These are phyloP conservation scores for Beta vulgaris DNA, from an alignment of 148 eudicot genomes.

Conservation along the genomic window DNA sequence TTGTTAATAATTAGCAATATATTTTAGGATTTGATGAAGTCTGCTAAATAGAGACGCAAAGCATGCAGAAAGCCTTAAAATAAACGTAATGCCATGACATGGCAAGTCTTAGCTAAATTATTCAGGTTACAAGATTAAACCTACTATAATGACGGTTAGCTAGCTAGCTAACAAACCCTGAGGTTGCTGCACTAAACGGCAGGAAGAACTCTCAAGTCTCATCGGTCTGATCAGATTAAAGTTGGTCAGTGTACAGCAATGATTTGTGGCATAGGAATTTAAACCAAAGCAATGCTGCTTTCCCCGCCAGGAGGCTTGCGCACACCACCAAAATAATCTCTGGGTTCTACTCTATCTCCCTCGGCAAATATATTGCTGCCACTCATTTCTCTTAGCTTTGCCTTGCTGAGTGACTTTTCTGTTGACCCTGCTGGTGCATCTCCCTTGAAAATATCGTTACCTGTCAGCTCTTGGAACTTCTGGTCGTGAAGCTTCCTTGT, in stretches of 20 bases:
- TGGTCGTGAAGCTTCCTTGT: slow-evolving; percentile 78
- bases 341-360: slow-evolving; percentile 60
- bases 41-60: background rate
- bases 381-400: slow-evolving; percentile 89
- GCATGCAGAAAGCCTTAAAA: slow-evolving; percentile 5
- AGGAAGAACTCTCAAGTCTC: slow-evolving; percentile 4
- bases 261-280: slow-evolving; percentile 6
- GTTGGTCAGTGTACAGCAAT: slow-evolving; percentile 12
- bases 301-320: slow-evolving; percentile 96
- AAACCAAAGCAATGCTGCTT: slow-evolving; percentile 86
- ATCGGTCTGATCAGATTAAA: slow-evolving; percentile 3
- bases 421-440: slow-evolving; percentile 67
- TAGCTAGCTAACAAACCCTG: slow-evolving; percentile 30
- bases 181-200: slow-evolving; percentile 2
- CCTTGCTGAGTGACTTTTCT: slow-evolving; percentile 73
- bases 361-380: slow-evolving; percentile 84
- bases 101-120: slow-evolving; percentile 17
- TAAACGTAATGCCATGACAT: slow-evolving; percentile 19
- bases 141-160: slow-evolving; percentile 23
- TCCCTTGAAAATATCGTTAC: slow-evolving; percentile 89
- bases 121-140: slow-evolving; percentile 22
- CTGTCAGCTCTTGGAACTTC: slow-evolving; percentile 83
- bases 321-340: slow-evolving; percentile 76
- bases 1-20: no score
- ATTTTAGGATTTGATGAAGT: background rate